These are phyloP conservation scores for Rhododendron williamsianum DNA, from an alignment of 148 eudicot species.

Conservation along the genomic window DNA sequence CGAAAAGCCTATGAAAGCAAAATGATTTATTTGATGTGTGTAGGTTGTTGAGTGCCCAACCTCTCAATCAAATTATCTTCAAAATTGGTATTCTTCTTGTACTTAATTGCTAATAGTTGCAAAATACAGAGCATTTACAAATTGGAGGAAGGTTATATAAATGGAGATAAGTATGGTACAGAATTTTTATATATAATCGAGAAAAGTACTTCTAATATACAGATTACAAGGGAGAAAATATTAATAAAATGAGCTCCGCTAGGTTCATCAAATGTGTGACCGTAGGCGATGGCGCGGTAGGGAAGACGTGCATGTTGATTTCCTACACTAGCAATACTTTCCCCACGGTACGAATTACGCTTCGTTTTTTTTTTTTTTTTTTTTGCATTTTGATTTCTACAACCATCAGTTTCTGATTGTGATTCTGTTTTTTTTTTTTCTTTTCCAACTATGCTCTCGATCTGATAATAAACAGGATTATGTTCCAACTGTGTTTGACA, in stretches of 20 bases:
- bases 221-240: neutral
- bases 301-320: slow-evolving; percentile 44
- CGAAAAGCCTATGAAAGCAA: slow-evolving; percentile 13
- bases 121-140: neutral
- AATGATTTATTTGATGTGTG: slow-evolving; percentile 8
- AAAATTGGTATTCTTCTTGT: neutral
- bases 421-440: neutral
- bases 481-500: slow-evolving; percentile 65
- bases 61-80: neutral
- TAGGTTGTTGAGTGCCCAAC: slow-evolving; percentile 3
- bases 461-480: slow-evolving; percentile 39
- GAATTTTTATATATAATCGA: neutral
- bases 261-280: slow-evolving; percentile 47
- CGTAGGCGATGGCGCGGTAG: slow-evolving; percentile 46
- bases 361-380: neutral
- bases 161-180: neutral
- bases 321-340: slow-evolving; percentile 46
- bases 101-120: neutral
- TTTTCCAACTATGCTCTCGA: neutral
- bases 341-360: slow-evolving; percentile 28
- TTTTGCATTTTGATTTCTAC: neutral
- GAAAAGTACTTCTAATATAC: neutral
- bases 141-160: neutral
- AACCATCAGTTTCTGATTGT: neutral
- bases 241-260: slow-evolving; percentile 22